These are phyloP conservation scores for Gracilaria gracilis DNA, from an alignment of 23 red algal genomes.

Conservation along the genomic window DNA sequence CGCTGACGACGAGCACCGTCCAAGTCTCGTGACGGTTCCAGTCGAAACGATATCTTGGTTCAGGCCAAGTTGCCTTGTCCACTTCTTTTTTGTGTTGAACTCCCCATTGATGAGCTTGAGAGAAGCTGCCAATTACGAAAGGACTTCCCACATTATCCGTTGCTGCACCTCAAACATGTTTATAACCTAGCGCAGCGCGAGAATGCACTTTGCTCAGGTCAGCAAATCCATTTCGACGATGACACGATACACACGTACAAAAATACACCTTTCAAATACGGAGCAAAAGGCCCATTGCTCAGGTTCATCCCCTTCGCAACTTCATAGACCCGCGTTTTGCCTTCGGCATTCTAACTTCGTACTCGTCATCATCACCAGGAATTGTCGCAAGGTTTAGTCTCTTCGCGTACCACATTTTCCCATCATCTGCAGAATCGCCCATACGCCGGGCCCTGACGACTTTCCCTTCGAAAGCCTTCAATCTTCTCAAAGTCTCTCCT, in stretches of 20 bases:
- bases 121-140: background rate
- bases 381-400: conserved; percentile 16
- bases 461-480: conserved; percentile 42
- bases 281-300: background rate
- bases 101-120: background rate
- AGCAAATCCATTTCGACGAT: background rate
- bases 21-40: conserved; percentile 6
- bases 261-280: background rate
- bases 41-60: background rate
- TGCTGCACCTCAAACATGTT: background rate
- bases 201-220: conserved; percentile 16
- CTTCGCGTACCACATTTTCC: conserved; percentile 45
- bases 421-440: conserved; percentile 29
- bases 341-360: conserved; percentile 15
- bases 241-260: conserved; percentile 32
- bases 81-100: conserved; percentile 5
- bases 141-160: background rate
- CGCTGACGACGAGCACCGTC: background rate
- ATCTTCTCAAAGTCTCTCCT: conserved; percentile 23
- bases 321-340: background rate
- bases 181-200: background rate
- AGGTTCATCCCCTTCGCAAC: background rate
- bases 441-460: conserved; percentile 29
- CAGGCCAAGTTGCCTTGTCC: conserved; percentile 34
- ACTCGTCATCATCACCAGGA: conserved; percentile 18